Evolutionary conservation across 495 filamentous ascomycete genomes (phyloP).

Genomic region (Pyrenopolyporus hunteri): DNA sequence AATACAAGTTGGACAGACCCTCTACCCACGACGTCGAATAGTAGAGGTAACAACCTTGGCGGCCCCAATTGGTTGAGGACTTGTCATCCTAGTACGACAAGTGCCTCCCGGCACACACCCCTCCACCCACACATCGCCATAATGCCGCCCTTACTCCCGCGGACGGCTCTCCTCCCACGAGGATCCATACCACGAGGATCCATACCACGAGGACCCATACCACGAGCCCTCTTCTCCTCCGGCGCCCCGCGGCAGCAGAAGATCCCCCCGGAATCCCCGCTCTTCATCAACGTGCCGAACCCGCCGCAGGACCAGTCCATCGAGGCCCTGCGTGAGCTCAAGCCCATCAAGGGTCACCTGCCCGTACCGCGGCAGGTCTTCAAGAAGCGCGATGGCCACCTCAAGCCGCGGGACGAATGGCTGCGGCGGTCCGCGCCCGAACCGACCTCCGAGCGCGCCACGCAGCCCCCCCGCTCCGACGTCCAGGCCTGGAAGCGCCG

Average conservation of each 20-base stretch:
- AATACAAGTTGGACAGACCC: neutral
- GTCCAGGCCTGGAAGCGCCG: slow-evolving; percentile 43
- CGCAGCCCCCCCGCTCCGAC: slow-evolving; percentile 36
- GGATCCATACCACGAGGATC: slow-evolving; percentile 4
- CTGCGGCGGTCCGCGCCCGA: slow-evolving; percentile 35
- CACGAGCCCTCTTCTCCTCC: slow-evolving; percentile 26
- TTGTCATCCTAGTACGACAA: neutral
- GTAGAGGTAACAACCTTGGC: neutral
- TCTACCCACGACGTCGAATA: slow-evolving; percentile 3
- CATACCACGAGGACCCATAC: slow-evolving; percentile 16
- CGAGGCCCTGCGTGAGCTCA: slow-evolving; percentile 42
- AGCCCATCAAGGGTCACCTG: slow-evolving; percentile 49
- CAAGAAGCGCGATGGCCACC: slow-evolving; percentile 42
- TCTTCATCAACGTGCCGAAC: slow-evolving; percentile 52
- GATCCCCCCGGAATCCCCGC: slow-evolving; percentile 54
- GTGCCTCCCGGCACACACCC: slow-evolving; percentile 24
- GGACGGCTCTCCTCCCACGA: neutral
- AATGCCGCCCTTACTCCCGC: slow-evolving; percentile 38
- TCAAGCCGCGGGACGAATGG: slow-evolving; percentile 43
- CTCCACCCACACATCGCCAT: slow-evolving; percentile 10
- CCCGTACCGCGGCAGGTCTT: slow-evolving; percentile 54
- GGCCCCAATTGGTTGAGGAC: neutral
- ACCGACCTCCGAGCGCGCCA: slow-evolving; percentile 36
- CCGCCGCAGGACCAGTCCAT: slow-evolving; percentile 51
- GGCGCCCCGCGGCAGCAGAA: neutral